Conservation (phyloP, 306 rosid genomes). For the Citrullus colocynthis region DNA sequence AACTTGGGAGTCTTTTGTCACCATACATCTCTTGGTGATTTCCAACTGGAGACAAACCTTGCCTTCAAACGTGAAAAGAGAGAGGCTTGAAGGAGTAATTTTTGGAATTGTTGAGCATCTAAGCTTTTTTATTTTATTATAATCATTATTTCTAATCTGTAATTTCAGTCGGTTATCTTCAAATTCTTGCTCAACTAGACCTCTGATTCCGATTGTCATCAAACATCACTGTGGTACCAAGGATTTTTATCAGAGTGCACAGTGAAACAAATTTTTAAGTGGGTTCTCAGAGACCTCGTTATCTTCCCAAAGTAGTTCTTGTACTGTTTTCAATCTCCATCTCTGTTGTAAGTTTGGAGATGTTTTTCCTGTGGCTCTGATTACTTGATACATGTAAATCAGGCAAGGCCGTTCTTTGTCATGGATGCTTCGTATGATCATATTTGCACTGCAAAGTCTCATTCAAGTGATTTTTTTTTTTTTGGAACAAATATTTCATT, state of each 20-base stretch:
- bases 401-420: background rate
- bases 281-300: background rate
- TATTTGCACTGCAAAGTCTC: background rate
- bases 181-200: background rate
- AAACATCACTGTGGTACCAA: background rate
- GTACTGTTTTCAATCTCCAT: background rate
- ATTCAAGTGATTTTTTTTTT: background rate
- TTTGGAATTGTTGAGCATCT: background rate
- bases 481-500: background rate
- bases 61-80: background rate
- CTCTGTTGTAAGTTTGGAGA: background rate
- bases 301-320: background rate
- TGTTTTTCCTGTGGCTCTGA: background rate
- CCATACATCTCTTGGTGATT: background rate
- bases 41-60: background rate
- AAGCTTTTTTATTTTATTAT: background rate
- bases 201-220: background rate
- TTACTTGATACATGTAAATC: background rate
- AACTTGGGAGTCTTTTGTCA: background rate
- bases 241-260: background rate
- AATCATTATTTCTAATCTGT: background rate
- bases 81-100: background rate
- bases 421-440: background rate
- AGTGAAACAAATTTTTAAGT: background rate
- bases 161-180: background rate